A percentile compares a stretch with the other conserved stretches of the same genome.
These are phyloP conservation scores for Talaromyces sp. DNA, from an alignment of 2,329 filamentous ascomycete genomes.

Conservation along the genomic window DNA sequence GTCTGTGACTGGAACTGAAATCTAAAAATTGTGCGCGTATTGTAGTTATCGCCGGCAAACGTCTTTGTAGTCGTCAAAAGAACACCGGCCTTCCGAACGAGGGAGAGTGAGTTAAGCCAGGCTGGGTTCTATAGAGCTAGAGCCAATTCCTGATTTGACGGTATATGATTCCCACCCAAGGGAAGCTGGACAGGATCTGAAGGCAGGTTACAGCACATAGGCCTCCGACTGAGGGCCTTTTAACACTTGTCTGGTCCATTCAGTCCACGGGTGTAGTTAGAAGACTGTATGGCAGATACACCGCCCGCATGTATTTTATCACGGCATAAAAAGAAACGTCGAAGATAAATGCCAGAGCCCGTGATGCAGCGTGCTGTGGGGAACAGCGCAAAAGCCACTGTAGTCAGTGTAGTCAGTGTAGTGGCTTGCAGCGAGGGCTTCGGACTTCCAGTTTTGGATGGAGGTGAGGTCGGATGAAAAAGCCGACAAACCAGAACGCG, in stretches of 20 bases:
- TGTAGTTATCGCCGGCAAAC: not conserved
- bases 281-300: not conserved
- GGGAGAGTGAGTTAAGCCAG: not conserved
- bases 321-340: not conserved
- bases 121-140: not conserved
- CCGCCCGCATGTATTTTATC: not conserved
- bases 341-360: not conserved
- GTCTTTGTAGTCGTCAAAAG: too few species aligned
- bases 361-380: conserved; percentile 2
- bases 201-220: not conserved
- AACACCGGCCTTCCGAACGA: not conserved
- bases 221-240: conserved; percentile 2
- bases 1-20: not conserved
- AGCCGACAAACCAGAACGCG: conserved; percentile 8
- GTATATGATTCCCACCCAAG: not conserved
- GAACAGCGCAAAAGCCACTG: not conserved
- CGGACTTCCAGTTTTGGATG: not conserved
- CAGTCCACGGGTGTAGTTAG: not conserved
- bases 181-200: not conserved
- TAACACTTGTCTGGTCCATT: conserved; percentile 3
- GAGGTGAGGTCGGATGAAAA: not conserved
- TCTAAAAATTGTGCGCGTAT: not conserved
- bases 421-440: not conserved
- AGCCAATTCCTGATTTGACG: not conserved
- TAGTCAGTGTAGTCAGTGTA: too few species aligned